Evolutionary conservation across 345 rosid genomes (phyloP).

Genomic region (Leavenworthia alabamica): DNA sequence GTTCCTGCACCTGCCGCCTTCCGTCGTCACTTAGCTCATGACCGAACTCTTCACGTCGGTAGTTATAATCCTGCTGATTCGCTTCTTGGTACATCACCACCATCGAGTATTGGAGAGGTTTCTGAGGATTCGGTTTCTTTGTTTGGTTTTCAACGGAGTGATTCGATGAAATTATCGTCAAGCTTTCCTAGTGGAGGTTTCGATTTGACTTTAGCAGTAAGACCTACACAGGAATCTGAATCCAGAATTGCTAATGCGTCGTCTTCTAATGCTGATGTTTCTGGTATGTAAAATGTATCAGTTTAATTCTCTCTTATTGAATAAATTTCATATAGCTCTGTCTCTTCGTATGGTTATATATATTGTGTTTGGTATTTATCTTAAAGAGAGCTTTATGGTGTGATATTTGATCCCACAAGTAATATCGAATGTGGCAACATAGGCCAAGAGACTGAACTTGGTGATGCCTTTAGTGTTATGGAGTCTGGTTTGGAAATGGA

Average conservation of each 20-base stretch:
- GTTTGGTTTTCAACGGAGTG: conserved; percentile 46
- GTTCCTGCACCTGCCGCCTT: conserved; percentile 39
- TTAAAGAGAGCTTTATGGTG: not conserved
- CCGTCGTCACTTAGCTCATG: conserved; percentile 17
- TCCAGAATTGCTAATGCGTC: not conserved
- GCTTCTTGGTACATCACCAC: conserved; percentile 49
- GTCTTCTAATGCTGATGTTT: conserved; percentile 8
- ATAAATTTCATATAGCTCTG: not conserved
- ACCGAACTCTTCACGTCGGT: conserved; percentile 33
- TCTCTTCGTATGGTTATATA: not conserved
- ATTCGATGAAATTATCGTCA: conserved; percentile 52
- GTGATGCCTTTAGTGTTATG: not conserved
- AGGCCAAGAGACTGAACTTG: not conserved
- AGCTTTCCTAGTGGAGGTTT: conserved; percentile 74
- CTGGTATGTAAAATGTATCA: conserved; percentile 32
- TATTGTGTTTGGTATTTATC: not conserved
- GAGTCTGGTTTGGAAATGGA: not conserved
- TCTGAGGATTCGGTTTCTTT: conserved; percentile 48
- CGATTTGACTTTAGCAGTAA: conserved; percentile 48
- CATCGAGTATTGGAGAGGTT: conserved; percentile 37
- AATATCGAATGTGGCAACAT: not conserved
- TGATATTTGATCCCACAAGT: not conserved
- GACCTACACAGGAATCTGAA: conserved; percentile 8
- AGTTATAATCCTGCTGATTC: conserved; percentile 63
- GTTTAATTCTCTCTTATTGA: not conserved